Base-by-base conservation (phyloP, 1,284 basidiomycete genomes). In the Pholiota adiposa region DNA sequence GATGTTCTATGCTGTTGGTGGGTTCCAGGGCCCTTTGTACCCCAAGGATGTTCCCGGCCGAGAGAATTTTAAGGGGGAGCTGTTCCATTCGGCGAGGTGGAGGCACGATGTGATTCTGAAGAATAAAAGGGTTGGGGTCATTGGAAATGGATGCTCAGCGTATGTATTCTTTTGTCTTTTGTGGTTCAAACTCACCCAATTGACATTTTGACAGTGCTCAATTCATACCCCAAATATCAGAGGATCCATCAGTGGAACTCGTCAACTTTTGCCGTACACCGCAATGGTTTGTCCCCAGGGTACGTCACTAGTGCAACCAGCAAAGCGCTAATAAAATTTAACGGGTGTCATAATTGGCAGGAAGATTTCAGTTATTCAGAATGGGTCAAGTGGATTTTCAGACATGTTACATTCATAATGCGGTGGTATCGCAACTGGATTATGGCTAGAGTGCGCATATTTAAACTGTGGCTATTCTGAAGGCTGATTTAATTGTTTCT, bases 71-170 rank as follows among this genome's bases (percentile, higher is more conserved):
- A 72, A 76, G 41, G 87, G 87, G 1, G 64, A 70, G 6, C 63
- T 78, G 23, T 86, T 83, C 70, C 86, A 88, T 70, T 85, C 84
- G 41, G 81, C 82, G 29, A 69, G 72, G 43, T 89, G 86, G 85
- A 74, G 79, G 49, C 83, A 86, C 57, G 80, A 82, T 62, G 77
- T 88, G 25, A 70, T 79, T 50, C 70, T 87, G 56, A 72, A 72
- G 54, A 81, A 79, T 11, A 86, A 87, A 69, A 74, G 77, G 27
- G 79, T 88, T 1, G 86, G 81, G 3, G 81, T 89, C 16, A 81
- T 89, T 65, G 88, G 87, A 19, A 87, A 87, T 65, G 88, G 86
- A 2, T 86, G 83, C 72, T 81, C 86, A 67, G 80, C 78, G 85
- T 81, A 70, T 70, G 77, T 73, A 54, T 46, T 58, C 60, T 65